Base-by-base conservation (phyloP, 345 rosid genomes). In the Populus deltoides region DNA sequence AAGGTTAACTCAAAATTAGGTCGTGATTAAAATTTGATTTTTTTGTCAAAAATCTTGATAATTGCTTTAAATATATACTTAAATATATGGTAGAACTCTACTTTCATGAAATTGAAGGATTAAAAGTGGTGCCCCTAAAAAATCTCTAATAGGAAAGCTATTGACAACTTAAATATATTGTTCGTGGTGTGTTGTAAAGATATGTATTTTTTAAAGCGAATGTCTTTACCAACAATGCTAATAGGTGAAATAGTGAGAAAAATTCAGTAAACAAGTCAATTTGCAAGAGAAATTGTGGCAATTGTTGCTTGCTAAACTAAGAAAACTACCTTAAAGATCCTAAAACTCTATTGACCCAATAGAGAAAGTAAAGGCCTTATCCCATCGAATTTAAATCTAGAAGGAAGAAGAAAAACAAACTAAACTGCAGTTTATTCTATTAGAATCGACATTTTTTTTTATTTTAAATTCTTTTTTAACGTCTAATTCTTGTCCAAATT, bases 151-250 rank as follows among this genome's bases (percentile, higher is more conserved):
- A 38, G 97, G 98, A 66, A 96, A 96, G 82, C 82, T 91, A 78
- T 93, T 97, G 62, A 83, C 88, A 69, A 80, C 83, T 78, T 66
- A 88, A 78, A 86, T 82, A 84, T 68, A 8, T 68, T 5, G 2
- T 8, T 6, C n/a, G 20, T 12, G 69, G n/a, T 33, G 15, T 53
- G 59, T 66, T 25, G 12, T 17, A 66, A 69, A n/a, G 47, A 25
- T 24, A 41, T 39, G 1, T 24, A 20, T 39, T 41, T 73, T 13
- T 7, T 22, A 29, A 59, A 45, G 77, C 69, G 91, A 78, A 91
- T 88, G 94, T 96, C 99, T 69, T 82, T 96, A 53, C 98, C 98
- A n/a, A 98, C 98, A 73, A 96, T 96, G 98, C 83, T 96, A 36
- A 83, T 96, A 18, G 97, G 94, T 24, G 98, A 93, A 87, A 96